These are phyloP conservation scores for Olyra latifolia DNA, from an alignment of 176 grass and related monocot species.

Conservation along the genomic window DNA sequence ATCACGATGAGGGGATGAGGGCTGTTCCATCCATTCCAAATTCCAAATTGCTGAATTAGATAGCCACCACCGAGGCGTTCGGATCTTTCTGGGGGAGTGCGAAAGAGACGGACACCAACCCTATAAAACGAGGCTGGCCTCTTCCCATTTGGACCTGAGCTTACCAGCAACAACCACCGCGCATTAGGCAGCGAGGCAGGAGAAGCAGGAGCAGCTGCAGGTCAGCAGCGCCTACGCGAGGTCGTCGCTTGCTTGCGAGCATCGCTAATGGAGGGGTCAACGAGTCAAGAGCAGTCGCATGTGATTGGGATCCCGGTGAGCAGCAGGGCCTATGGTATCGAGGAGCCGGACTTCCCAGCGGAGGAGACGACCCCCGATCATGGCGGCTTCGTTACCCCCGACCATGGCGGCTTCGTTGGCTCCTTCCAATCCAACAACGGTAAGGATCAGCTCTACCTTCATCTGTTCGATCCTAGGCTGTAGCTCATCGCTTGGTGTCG, in stretches of 20 bases:
- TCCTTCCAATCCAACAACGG: conserved; percentile 43
- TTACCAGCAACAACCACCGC: conserved; percentile 38
- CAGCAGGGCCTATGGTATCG: conserved; percentile 55
- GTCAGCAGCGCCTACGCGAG: no score
- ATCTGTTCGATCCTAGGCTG: neutral
- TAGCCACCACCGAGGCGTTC: conserved; percentile 36
- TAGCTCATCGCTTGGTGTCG: neutral
- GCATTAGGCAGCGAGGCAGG: conserved; percentile 17
- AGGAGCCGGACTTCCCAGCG: conserved; percentile 52
- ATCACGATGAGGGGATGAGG: conserved; percentile 60
- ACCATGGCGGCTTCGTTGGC: conserved; percentile 11
- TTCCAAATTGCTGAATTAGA: conserved; percentile 36
- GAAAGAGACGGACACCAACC: neutral
- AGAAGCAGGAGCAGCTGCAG: neutral
- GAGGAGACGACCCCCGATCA: conserved; percentile 40
- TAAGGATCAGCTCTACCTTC: conserved; percentile 27
- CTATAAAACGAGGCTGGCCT: conserved; percentile 56
- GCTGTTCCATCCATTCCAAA: conserved; percentile 44
- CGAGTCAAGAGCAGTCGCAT: conserved; percentile 34
- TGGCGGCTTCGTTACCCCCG: conserved; percentile 27
- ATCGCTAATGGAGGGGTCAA: conserved; percentile 33
- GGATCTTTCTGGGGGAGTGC: conserved; percentile 9
- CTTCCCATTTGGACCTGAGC: conserved; percentile 39
- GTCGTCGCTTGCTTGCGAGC: neutral
- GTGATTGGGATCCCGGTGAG: conserved; percentile 75